These are phyloP conservation scores for Teratosphaeria nubilosa DNA, from an alignment of 2,329 filamentous ascomycete species.

Conservation along the genomic window DNA sequence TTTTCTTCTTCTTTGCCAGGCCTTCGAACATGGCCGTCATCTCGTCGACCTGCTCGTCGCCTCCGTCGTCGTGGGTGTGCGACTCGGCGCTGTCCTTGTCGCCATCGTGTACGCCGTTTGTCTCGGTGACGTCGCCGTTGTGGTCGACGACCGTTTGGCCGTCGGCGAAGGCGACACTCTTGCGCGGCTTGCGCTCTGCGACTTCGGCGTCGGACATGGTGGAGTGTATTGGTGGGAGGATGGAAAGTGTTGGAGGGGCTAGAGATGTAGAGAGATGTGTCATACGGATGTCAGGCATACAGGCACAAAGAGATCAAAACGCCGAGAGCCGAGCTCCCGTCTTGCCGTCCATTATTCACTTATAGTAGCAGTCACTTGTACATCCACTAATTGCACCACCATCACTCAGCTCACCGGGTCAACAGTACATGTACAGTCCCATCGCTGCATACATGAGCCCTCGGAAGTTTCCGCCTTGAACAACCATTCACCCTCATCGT, in stretches of 20 bases:
- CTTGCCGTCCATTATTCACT: background rate
- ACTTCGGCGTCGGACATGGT: conserved; percentile 43
- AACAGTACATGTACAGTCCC: background rate
- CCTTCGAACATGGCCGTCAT: conserved; percentile 28
- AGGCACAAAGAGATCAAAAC: background rate
- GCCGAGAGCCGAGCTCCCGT: background rate
- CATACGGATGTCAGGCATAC: background rate
- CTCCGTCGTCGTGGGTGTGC: conserved; percentile 43
- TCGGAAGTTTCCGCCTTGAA: too few species aligned
- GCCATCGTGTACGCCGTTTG: conserved; percentile 56
- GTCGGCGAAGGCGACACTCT: conserved; percentile 89
- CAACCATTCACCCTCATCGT: background rate
- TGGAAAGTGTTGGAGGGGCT: background rate
- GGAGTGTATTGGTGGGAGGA: conserved; percentile 23
- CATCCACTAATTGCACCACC: background rate
- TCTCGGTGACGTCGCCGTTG: conserved; percentile 67
- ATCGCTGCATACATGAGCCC: background rate
- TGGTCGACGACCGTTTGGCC: conserved; percentile 78
- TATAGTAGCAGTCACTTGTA: background rate
- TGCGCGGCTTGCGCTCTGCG: conserved; percentile 63
- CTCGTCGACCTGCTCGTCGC: conserved; percentile 23
- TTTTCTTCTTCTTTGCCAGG: conserved; percentile 57
- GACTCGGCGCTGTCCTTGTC: conserved; percentile 73
- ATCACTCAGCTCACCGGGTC: background rate
- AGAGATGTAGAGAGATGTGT: background rate